Base-by-base conservation (phyloP, 371 early-diverging fungal species). In the Mucor velutinosus region DNA sequence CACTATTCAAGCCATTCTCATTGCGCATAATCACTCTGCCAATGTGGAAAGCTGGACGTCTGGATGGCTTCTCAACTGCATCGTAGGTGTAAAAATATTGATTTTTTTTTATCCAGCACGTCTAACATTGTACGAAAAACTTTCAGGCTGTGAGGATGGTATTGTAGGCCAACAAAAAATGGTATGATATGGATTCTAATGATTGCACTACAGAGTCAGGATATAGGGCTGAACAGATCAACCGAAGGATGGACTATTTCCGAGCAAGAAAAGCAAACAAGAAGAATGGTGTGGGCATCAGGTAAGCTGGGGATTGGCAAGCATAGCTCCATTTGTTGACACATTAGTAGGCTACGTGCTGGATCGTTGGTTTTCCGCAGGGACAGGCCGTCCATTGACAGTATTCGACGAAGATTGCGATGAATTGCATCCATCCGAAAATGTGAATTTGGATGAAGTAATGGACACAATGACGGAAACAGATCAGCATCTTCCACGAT, bases 211-310 rank as follows among this genome's bases (percentile, higher is more conserved):
- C 19, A 76, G 79, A 82, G 83, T 15, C 84, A 86, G 69, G 87
- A 86, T 63, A 59, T 87, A 64, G 84, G 86, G 3, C 69, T 84
- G 65, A 82, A 86, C 47, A 71, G 86, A 32, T 81, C 77, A 27
- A 76, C 70, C 41, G 57, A 66, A 14, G 71, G 77, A 33, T 74
- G 77, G 69, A 70, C 71, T 60, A 73, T 84, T 41, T 71, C 79
- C 7, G 39, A 72, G 15, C 66, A 76, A 39, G 82, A 87, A 59
- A 71, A 73, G 14, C 84, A 87, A 71, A 70, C 81, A 21, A 64
- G 86, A n/a, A 79, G 76, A 47, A 76, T 84, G 23, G 73, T 84
- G 5, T 87, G 86, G 86, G 84, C 86, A 82, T 66, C 74, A 19
- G 47, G 47, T 21, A 47, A 19, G 10, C 7, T 37, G 37, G 11